Percentiles rank a stretch among this genome's conserved stretches.
Evolutionary conservation across 208 protist species (phyloP).

Genomic region (Acanthamoeba polyphaga): DNA sequence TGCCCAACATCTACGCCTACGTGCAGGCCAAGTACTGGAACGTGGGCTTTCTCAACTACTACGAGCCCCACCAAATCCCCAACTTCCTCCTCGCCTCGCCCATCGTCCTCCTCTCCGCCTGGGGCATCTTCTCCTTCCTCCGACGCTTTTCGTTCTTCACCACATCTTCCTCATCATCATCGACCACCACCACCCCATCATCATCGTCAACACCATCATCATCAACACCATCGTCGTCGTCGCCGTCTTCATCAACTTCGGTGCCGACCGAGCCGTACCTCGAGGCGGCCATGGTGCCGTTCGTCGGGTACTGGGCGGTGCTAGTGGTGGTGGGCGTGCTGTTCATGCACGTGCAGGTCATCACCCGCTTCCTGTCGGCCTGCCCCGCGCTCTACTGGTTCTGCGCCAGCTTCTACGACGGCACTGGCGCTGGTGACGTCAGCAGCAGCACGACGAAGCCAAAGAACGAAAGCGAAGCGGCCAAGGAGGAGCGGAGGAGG

Average conservation of each 20-base stretch:
- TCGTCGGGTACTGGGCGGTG: slow-evolving; percentile 65
- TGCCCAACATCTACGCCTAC: slow-evolving; percentile 82
- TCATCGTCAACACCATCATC: background rate
- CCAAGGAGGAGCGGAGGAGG: background rate
- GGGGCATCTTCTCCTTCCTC: slow-evolving; percentile 13
- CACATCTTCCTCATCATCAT: background rate
- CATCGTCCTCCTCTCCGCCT: slow-evolving; percentile 78
- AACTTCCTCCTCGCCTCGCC: slow-evolving; percentile 87
- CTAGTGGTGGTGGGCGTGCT: slow-evolving; percentile 73
- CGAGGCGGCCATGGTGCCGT: slow-evolving; percentile 59
- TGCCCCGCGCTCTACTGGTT: slow-evolving; percentile 82
- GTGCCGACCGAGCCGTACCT: background rate
- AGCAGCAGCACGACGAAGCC: background rate
- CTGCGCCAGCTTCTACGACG: slow-evolving; percentile 44
- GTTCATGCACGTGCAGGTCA: slow-evolving; percentile 88
- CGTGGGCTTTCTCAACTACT: slow-evolving; percentile 86
- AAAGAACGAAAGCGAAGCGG: background rate
- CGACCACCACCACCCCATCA: background rate
- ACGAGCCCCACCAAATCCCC: slow-evolving; percentile 78
- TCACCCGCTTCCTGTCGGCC: slow-evolving; percentile 85
- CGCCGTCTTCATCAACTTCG: background rate
- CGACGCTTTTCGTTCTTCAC: slow-evolving; percentile 9
- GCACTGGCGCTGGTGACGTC: background rate
- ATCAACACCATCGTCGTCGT: no score
- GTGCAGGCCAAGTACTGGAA: slow-evolving; percentile 86